These are phyloP conservation scores for Areca catechu DNA, from an alignment of 176 grass and related monocot genomes.

Conservation along the genomic window DNA sequence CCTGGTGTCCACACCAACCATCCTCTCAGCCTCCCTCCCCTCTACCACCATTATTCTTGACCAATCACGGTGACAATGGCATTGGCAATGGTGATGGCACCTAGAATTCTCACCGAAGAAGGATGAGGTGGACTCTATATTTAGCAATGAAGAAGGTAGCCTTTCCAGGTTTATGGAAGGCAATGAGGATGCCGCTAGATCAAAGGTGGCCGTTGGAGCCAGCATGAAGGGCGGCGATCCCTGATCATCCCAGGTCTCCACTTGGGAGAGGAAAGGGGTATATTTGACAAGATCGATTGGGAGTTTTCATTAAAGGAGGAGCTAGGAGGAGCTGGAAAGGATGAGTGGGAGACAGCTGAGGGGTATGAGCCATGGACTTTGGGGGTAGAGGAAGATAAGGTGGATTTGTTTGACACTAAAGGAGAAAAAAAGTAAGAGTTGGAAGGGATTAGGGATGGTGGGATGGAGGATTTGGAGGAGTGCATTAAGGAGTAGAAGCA, in stretches of 20 bases:
- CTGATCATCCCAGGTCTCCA: background rate
- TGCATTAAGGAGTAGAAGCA: slow-evolving; percentile 6
- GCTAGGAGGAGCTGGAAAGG: background rate
- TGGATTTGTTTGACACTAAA: background rate
- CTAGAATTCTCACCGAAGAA: slow-evolving; percentile 16
- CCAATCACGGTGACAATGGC: background rate
- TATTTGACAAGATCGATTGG: slow-evolving; percentile 8
- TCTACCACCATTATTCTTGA: no score
- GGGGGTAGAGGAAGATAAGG: slow-evolving; percentile 1
- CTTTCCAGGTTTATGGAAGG: slow-evolving; percentile 1
- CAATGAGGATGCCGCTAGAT: background rate
- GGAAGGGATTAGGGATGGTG: slow-evolving; percentile 1
- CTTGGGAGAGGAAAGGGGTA: background rate
- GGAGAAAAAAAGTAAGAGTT: background rate
- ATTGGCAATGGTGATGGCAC: background rate
- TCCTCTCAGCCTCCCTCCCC: no score
- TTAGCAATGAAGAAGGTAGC: background rate
- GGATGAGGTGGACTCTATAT: slow-evolving; percentile 12
- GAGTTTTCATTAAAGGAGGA: background rate
- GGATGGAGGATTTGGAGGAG: background rate
- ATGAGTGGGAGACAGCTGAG: slow-evolving; percentile 14
- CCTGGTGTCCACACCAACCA: no score
- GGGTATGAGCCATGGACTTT: slow-evolving; percentile 23
- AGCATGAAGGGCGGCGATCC: background rate
- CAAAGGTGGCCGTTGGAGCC: background rate